Base-by-base conservation (phyloP, 2,329 filamentous ascomycete species). In the Cadophora luteo-olivacea region DNA sequence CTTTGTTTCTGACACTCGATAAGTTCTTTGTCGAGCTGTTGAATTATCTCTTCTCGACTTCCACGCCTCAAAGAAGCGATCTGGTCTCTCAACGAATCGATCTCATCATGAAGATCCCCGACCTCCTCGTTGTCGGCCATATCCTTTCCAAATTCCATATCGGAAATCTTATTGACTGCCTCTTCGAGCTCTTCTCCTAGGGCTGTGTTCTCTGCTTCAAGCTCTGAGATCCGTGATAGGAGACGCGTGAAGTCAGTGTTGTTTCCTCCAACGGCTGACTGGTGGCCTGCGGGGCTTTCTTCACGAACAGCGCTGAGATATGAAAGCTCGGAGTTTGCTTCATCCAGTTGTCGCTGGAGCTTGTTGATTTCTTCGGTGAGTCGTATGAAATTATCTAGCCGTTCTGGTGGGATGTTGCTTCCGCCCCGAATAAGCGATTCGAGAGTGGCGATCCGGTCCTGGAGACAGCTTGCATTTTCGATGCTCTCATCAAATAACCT, bases 401-500 rank as follows among this genome's bases (percentile, higher is more conserved):
- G 33, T 24, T 22, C 6, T 6, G 33, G 22, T 5, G 57, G 19
- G 12, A 49, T 22, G 19, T 49, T 49, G 45, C 45, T 22, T 49
- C 45, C 45, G 36, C 9, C n/a, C 9, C 45, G 12, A 22, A 49
- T 6, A 9, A 49, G 19, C 2, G n/a, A 49, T 33, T 22, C 12
- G 22, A 49, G 60, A 51, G 8, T 5, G 19, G 24, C 24, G 11
- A 33, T 32, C 11, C 41, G 24, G 19, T 49, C 16, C 41, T 48
- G 41, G 7, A 62, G 60, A n/a, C 16, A 32, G 3, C 16, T 22
- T 12, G 60, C 41, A 33, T 62, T 51, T n/a, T 19, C 22, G 25
- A 49, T 32, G 5, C 25, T 48, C 16, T 49, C 24, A 11, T 62
- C 60, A 62, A 62, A 49, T 19, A 62, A 16, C 11, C 41, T 48